Evolutionary conservation across 192 early-diverging fungal species (phyloP), one percentile per base, ranked within the genome.

Genomic region (Coemansia sp.): DNA sequence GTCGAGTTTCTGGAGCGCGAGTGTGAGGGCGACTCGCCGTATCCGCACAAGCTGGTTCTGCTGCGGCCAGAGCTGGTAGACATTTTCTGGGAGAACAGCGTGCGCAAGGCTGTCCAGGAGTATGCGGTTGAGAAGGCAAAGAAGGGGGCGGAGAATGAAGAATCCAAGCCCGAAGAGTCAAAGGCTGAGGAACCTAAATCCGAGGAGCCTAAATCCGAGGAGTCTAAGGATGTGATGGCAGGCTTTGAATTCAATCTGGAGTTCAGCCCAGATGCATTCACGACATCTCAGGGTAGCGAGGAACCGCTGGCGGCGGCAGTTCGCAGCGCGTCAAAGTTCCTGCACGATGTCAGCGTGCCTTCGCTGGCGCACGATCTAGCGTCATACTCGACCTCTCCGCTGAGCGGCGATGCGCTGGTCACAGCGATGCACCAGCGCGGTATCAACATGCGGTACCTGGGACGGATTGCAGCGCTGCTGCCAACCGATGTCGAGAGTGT

Each of bases 381-480:
- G 5, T 77, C 85, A n/a, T 89, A 88, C 71, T 62, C 80, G 16
- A 83, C 83, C 14, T 87, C 89, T 2, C 95, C 95, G 23, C 51
- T 80, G 18, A 92, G 93, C 73, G 88, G 89, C 40, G 83, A 83
- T 40, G 79, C 85, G 12, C 78, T 98, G n/a, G 87, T 87, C 10
- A 82, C 79, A 56, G 80, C 86, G 5, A 87, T 98, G 83, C 97
- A 98, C 76, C 88, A 86, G 44, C 92, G 92, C 33, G 97, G 97
- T 60, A 89, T 99, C 77, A 97, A 98, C 75, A 97, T 98, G 92
- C 87, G 97, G 28, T 98, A 96, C 64, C 83, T 99, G 21, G 95
- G 95, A 8, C 83, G 75, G 43, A 82, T 95, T 4, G 85, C 86
- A 18, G 53, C 76, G 33, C 58, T 89, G 21, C 77, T 95, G 29